A percentile compares a stretch with the other conserved stretches of the same genome.
These are phyloP conservation scores for Rhodotorula sphaerocarpa DNA, from an alignment of 768 basidiomycete genomes.

Conservation along the genomic window DNA sequence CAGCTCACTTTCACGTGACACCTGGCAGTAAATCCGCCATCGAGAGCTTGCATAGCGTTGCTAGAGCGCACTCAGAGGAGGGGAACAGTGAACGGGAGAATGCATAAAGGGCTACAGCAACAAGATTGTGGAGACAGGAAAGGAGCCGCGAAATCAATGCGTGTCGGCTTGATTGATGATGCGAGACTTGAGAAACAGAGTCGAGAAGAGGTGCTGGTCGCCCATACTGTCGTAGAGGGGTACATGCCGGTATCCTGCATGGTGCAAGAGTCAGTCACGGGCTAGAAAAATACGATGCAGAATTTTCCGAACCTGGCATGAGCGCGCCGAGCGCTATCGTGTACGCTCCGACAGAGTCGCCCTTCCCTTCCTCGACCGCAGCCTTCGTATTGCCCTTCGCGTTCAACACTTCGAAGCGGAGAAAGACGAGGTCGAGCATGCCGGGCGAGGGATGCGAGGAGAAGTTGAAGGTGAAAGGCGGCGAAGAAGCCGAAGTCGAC, in stretches of 20 bases:
- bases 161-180: too few species aligned
- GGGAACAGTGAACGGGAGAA: too few species aligned
- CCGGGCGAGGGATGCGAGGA: slow-evolving; percentile 51
- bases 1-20: too few species aligned
- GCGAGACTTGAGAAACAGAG: slow-evolving; percentile 60
- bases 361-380: slow-evolving; percentile 47
- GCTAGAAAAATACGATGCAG: slow-evolving; percentile 38
- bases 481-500: slow-evolving; percentile 45
- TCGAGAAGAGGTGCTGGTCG: slow-evolving; percentile 82
- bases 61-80: too few species aligned
- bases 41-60: too few species aligned
- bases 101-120: too few species aligned
- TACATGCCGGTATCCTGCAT: slow-evolving; percentile 73
- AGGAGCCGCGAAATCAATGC: too few species aligned
- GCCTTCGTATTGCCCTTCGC: slow-evolving; percentile 47
- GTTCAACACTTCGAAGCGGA: slow-evolving; percentile 66
- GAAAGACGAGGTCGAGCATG: slow-evolving; percentile 76
- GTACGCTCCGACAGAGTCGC: slow-evolving; percentile 63
- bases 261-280: slow-evolving; percentile 1
- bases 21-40: too few species aligned
- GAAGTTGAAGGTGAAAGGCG: slow-evolving; percentile 58
- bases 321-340: slow-evolving; percentile 64
- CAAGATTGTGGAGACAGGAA: too few species aligned
- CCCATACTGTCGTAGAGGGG: slow-evolving; percentile 81
- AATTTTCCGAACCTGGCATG: slow-evolving; percentile 54